phyloP scores from a whole-genome alignment of 257 asterid species.

The Fraxinus pennsylvanica region DNA sequence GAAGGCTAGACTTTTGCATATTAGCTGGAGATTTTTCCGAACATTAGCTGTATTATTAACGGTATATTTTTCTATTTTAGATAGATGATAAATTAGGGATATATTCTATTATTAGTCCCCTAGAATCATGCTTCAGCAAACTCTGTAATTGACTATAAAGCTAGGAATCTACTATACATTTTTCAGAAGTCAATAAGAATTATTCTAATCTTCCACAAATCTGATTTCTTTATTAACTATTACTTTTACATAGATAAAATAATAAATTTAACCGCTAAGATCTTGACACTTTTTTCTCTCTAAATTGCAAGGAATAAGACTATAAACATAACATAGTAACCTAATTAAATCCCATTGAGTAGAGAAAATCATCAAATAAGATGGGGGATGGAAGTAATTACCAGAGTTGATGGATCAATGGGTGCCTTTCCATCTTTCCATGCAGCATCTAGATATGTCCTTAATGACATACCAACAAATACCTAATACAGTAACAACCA shows the following conservation, averaged over 20 bases:
- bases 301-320: background rate
- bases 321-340: background rate
- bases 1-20: no score
- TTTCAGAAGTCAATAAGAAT: no score
- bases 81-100: no score
- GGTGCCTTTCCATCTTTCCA: constrained; percentile 99
- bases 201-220: no score
- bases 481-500: constrained; percentile 48
- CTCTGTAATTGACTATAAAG: no score
- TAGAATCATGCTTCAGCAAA: no score
- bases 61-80: no score
- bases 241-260: background rate
- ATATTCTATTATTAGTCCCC: no score
- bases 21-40: no score
- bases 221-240: background rate
- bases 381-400: constrained; percentile 37
- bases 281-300: background rate
- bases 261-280: background rate
- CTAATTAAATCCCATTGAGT: constrained; percentile 11
- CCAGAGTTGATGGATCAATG: constrained; percentile 98
- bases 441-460: constrained; percentile 99
- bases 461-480: constrained; percentile 97
- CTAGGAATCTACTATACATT: no score
- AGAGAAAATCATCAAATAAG: constrained; percentile 14
- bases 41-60: no score